Conservation (phyloP, 2,329 filamentous ascomycete genomes). For the Rhinocladiella similis region DNA sequence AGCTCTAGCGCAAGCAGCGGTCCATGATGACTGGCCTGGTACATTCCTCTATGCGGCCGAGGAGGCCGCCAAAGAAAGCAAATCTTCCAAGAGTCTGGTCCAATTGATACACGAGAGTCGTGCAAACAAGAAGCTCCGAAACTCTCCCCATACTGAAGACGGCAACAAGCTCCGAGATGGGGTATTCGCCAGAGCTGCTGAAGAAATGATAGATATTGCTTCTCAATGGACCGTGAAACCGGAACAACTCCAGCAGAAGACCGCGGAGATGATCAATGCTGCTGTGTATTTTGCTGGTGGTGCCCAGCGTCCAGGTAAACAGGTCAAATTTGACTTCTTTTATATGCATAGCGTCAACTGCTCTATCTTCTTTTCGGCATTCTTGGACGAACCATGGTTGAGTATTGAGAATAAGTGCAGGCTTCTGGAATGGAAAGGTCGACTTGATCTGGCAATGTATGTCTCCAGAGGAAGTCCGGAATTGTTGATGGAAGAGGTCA, state of each 20-base stretch:
- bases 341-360: slow-evolving; percentile 75
- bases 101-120: slow-evolving; percentile 63
- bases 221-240: slow-evolving; percentile 58
- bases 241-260: slow-evolving; percentile 58
- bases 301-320: slow-evolving; percentile 64
- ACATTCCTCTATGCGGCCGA: slow-evolving; percentile 47
- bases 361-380: slow-evolving; percentile 69
- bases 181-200: slow-evolving; percentile 61
- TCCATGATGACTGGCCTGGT: slow-evolving; percentile 50
- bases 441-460: slow-evolving; percentile 73
- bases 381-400: slow-evolving; percentile 62
- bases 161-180: slow-evolving; percentile 68
- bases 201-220: slow-evolving; percentile 64
- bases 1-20: slow-evolving; percentile 70
- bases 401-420: slow-evolving; percentile 62
- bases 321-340: slow-evolving; percentile 80
- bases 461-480: slow-evolving; percentile 65
- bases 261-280: slow-evolving; percentile 70
- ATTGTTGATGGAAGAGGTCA: slow-evolving; percentile 61
- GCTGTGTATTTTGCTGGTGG: slow-evolving; percentile 59
- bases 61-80: slow-evolving; percentile 40
- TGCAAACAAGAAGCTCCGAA: slow-evolving; percentile 56
- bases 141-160: slow-evolving; percentile 54
- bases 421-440: slow-evolving; percentile 79
- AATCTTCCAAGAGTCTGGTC: slow-evolving; percentile 43